Evolutionary conservation across 1,284 basidiomycete genomes (phyloP), one percentile per base, ranked within the genome.

Genomic region (Cryptococcus sp.): DNA sequence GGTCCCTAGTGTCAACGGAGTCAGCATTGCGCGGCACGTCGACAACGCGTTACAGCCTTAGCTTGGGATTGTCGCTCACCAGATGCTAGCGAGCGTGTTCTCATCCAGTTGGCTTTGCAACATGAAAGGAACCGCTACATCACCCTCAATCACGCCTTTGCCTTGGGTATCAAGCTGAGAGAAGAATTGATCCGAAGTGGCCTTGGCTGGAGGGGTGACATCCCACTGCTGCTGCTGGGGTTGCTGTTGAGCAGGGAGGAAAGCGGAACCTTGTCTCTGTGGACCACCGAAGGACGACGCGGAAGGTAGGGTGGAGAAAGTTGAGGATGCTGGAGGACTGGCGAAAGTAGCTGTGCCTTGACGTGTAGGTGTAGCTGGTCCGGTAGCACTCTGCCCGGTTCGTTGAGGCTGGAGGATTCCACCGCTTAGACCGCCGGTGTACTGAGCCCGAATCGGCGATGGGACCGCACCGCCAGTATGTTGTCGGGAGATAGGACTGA

Each of bases 71-170:
- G 8, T 10, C 29, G 8, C 88, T 58, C 69, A 94, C 95, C 96
- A 99, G 54, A 99, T 83, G 68, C 87, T 89, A 17, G 96, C 96
- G 25, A 99, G 83, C 19, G 86, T 83, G 19, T 88, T 86, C 64
- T 92, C 91, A 5, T 88, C 84, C 43, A 99, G 80, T 59, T 92
- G 89, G 52, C 93, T 95, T 76, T 94, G 88, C 62, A 96, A 79
- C 87, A 99, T 91, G 78, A 99, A 99, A 5, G 92, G 92, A 0
- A 98, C 96, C 4, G 93, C 96, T 22, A 91, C 86, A 62, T 95
- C 91, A 11, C 93, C 94, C 69, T 95, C 93, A 37, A 99, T 89
- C 66, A 83, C 89, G 1, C 93, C 94, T 59, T 81, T 84, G 65
- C 85, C 86, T 61, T 85, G 82, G 16, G 83, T 78, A 76, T 99